phyloP scores from a whole-genome alignment of 1,284 basidiomycete species.

The Schizophyllum amplum region DNA sequence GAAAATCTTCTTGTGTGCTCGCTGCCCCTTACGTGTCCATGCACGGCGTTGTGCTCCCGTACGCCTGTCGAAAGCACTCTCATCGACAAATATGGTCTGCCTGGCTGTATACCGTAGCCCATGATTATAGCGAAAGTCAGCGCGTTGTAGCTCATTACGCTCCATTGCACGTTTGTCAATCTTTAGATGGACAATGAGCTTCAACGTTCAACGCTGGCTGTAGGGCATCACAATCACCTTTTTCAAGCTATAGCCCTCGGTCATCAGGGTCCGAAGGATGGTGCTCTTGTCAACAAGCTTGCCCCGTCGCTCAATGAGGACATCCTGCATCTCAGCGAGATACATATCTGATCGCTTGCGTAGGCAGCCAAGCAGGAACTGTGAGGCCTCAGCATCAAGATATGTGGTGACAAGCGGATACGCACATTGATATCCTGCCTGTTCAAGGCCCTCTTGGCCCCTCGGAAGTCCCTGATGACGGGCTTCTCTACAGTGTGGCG shows the following conservation, averaged over 20 bases:
- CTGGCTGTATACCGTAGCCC: constrained; percentile 16
- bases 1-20: constrained; percentile 19
- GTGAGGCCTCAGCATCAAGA: neutral
- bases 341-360: constrained; percentile 11
- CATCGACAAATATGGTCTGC: constrained; percentile 29
- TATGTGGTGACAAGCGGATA: neutral
- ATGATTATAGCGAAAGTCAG: constrained; percentile 16
- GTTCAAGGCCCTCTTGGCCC: neutral
- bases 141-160: constrained; percentile 13
- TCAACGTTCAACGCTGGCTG: neutral
- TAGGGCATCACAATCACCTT: constrained; percentile 13
- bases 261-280: constrained; percentile 14
- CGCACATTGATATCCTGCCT: constrained; percentile 2
- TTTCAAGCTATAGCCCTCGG: constrained; percentile 16
- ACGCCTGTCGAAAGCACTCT: constrained; percentile 20
- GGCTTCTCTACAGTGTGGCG: neutral
- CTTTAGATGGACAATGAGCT: constrained; percentile 8
- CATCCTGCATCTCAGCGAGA: constrained; percentile 12
- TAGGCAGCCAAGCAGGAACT: constrained; percentile 13
- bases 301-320: constrained; percentile 11
- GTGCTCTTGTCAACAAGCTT: constrained; percentile 11
- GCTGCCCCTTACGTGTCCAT: constrained; percentile 21
- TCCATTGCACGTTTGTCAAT: constrained; percentile 19
- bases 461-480: neutral
- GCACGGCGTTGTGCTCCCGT: constrained; percentile 19